Evolutionary conservation across 2,329 filamentous ascomycete species (phyloP).

Genomic region (Hymenoscyphus albidus): DNA sequence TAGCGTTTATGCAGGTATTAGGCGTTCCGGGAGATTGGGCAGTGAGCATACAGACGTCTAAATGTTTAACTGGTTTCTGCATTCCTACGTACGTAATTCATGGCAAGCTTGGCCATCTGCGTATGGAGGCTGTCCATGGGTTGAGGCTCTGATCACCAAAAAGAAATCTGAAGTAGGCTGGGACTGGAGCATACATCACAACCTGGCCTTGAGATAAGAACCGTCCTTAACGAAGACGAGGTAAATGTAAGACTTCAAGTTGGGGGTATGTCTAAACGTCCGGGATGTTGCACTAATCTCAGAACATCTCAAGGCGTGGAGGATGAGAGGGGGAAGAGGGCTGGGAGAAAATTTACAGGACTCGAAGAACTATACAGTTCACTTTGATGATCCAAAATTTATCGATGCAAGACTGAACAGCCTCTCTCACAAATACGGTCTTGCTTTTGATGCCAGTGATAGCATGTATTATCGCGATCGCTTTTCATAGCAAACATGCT

Average conservation of each 20-base stretch:
- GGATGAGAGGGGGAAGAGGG: slow-evolving; percentile 13
- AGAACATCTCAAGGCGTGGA: slow-evolving; percentile 17
- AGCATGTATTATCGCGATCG: slow-evolving; percentile 10
- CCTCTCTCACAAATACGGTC: slow-evolving; percentile 14
- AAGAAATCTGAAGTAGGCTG: background rate
- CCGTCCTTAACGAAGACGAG: slow-evolving; percentile 7
- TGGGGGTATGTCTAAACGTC: slow-evolving; percentile 15
- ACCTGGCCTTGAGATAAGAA: background rate
- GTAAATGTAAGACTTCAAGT: slow-evolving; percentile 9
- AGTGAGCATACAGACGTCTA: background rate
- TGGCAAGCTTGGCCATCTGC: slow-evolving; percentile 1
- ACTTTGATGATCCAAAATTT: slow-evolving; percentile 9
- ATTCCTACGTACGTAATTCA: background rate
- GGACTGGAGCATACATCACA: background rate
- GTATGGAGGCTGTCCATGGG: background rate
- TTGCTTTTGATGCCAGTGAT: slow-evolving; percentile 19
- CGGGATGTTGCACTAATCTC: slow-evolving; percentile 16
- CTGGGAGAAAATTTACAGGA: slow-evolving; percentile 19
- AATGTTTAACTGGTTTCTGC: slow-evolving; percentile 4
- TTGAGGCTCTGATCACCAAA: background rate
- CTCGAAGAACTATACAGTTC: slow-evolving; percentile 6
- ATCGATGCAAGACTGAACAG: slow-evolving; percentile 12
- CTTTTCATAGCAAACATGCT: slow-evolving; percentile 7
- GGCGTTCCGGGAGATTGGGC: background rate
- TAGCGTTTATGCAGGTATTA: slow-evolving; percentile 4